Percentiles rank a stretch among this genome's conserved stretches.
These are phyloP conservation scores for Amaranthus cruentus DNA, from an alignment of 148 eudicot species.

Conservation along the genomic window DNA sequence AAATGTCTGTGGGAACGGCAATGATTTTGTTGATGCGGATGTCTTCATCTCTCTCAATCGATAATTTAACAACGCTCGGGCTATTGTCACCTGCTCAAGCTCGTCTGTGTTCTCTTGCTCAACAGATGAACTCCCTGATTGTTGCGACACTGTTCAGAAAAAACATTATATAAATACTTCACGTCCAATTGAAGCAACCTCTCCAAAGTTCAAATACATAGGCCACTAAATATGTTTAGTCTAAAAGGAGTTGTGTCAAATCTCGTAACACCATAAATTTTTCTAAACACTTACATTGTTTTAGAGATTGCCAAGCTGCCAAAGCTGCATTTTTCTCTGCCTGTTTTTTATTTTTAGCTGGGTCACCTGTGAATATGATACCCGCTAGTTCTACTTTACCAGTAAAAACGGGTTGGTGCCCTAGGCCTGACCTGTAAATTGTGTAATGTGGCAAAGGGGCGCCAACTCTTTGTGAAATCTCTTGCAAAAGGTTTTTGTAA, in stretches of 20 bases:
- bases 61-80: conserved; percentile 65
- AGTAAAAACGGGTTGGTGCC: conserved; percentile 67
- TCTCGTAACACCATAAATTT: background rate
- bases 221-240: background rate
- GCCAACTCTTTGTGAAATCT: conserved; percentile 79
- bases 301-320: conserved; percentile 75
- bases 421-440: conserved; percentile 66
- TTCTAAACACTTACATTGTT: conserved; percentile 49
- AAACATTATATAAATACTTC: conserved; percentile 12
- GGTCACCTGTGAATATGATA: conserved; percentile 64
- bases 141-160: conserved; percentile 54
- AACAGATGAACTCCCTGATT: conserved; percentile 48
- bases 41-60: conserved; percentile 53
- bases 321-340: conserved; percentile 82
- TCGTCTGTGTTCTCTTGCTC: conserved; percentile 71
- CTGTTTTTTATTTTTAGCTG: conserved; percentile 76
- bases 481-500: conserved; percentile 72
- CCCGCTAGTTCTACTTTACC: conserved; percentile 72
- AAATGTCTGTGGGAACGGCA: conserved; percentile 51
- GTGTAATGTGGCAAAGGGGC: conserved; percentile 65
- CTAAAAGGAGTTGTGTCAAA: background rate
- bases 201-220: background rate
- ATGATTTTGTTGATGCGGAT: conserved; percentile 26
- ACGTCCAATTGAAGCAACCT: background rate
- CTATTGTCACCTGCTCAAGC: conserved; percentile 74